Conservation (phyloP, 495 filamentous ascomycete genomes). For the Massariosphaeria phaeospora region DNA sequence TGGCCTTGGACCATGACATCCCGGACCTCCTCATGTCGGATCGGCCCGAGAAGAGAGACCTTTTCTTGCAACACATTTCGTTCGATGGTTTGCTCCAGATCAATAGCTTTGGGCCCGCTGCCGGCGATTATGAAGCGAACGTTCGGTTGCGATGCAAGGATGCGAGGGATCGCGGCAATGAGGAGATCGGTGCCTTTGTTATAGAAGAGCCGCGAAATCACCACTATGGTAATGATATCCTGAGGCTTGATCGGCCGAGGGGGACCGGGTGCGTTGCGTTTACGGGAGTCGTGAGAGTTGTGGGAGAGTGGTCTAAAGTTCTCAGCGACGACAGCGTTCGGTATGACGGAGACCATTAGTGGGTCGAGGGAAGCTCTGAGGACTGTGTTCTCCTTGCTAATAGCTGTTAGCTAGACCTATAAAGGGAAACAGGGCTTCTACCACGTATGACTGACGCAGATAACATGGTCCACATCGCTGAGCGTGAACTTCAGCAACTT, state of each 20-base stretch:
- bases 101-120: constrained; percentile 92
- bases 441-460: constrained; percentile 98
- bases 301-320: constrained; percentile 71
- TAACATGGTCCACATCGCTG: constrained; percentile 96
- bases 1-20: constrained; percentile 98
- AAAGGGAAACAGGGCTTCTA: constrained; percentile 40
- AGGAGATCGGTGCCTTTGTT: constrained; percentile 97
- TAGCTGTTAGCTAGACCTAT: constrained; percentile 2
- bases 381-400: constrained; percentile 95
- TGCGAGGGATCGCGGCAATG: constrained; percentile 88
- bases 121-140: constrained; percentile 97
- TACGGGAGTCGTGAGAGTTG: constrained; percentile 27
- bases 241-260: constrained; percentile 62
- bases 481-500: constrained; percentile 93
- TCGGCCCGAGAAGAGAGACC: constrained; percentile 83
- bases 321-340: constrained; percentile 93
- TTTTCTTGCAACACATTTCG: constrained; percentile 90
- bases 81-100: constrained; percentile 96
- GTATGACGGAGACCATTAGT: constrained; percentile 93
- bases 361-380: constrained; percentile 91
- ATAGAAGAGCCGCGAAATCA: constrained; percentile 95
- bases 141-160: constrained; percentile 80
- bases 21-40: constrained; percentile 92
- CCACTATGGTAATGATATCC: constrained; percentile 90
- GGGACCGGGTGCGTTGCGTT: constrained; percentile 44